A percentile compares a stretch with the other conserved stretches of the same genome.
These are phyloP conservation scores for Cajanus cajan DNA, from an alignment of 306 rosid species.

Conservation along the genomic window DNA sequence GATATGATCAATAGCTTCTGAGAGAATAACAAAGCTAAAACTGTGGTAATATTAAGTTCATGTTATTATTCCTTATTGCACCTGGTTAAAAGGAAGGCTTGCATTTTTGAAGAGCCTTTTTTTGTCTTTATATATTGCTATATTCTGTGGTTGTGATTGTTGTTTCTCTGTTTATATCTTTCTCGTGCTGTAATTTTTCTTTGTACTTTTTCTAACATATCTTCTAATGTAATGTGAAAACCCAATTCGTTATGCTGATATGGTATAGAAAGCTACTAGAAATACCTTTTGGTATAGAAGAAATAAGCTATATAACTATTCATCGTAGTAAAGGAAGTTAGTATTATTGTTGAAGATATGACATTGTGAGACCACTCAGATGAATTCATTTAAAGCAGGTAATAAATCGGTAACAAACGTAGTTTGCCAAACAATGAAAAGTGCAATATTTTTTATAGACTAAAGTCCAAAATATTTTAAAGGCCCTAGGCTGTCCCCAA, in stretches of 20 bases:
- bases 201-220: neutral
- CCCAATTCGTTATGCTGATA: neutral
- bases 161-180: neutral
- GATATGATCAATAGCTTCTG: neutral
- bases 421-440: conserved; percentile 58
- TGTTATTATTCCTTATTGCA: conserved; percentile 1
- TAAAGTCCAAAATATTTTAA: conserved; percentile 53
- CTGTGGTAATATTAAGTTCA: neutral
- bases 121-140: neutral
- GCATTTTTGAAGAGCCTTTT: neutral
- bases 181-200: conserved; percentile 1
- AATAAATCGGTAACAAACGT: conserved; percentile 48
- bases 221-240: neutral
- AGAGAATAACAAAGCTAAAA: neutral
- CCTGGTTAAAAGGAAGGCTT: conserved; percentile 17
- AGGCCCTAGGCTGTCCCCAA: conserved; percentile 70
- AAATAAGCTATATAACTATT: conserved; percentile 2
- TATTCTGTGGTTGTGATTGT: neutral
- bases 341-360: conserved; percentile 19
- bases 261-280: neutral
- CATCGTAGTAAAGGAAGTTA: conserved; percentile 20
- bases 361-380: conserved; percentile 32
- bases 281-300: neutral
- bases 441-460: conserved; percentile 36
- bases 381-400: conserved; percentile 38